Percentiles rank a stretch among this genome's conserved stretches.
These are phyloP conservation scores for Novymonas esmeraldas DNA, from an alignment of 208 protist species.

Conservation along the genomic window DNA sequence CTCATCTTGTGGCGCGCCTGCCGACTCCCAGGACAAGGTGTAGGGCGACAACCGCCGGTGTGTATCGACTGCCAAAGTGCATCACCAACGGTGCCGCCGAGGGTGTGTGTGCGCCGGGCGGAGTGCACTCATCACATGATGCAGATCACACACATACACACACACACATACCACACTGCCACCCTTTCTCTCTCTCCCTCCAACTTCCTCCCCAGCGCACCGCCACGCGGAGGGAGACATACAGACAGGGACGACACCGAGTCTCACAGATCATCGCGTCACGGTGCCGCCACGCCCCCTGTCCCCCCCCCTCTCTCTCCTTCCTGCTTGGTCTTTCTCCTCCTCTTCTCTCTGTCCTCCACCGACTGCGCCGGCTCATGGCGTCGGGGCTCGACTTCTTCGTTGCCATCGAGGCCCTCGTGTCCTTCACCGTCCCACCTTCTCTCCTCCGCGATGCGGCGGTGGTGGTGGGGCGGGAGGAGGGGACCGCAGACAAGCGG, in stretches of 20 bases:
- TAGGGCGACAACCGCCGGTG: not conserved
- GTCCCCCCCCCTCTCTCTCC: too few relatives aligned
- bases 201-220: too few relatives aligned
- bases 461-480: not conserved
- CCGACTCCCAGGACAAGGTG: too few relatives aligned
- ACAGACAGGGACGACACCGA: too few relatives aligned
- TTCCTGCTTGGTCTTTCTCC: too few relatives aligned
- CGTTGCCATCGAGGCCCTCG: conserved; percentile 59
- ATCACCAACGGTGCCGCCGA: not conserved
- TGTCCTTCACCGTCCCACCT: conserved; percentile 33
- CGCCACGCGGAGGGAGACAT: too few relatives aligned
- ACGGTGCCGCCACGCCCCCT: too few relatives aligned
- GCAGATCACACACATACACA: not conserved
- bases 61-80: not conserved
- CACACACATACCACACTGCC: not conserved
- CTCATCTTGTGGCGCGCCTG: not conserved
- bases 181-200: too few relatives aligned
- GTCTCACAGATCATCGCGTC: too few relatives aligned
- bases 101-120: too few relatives aligned
- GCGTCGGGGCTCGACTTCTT: conserved; percentile 75
- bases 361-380: conserved; percentile 27
- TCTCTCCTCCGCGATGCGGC: conserved; percentile 3
- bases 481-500: conserved; percentile 13
- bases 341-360: not conserved
- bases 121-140: too few relatives aligned